phyloP scores from a whole-genome alignment of 108 stramenopile species.

The Nitzschia palea region DNA sequence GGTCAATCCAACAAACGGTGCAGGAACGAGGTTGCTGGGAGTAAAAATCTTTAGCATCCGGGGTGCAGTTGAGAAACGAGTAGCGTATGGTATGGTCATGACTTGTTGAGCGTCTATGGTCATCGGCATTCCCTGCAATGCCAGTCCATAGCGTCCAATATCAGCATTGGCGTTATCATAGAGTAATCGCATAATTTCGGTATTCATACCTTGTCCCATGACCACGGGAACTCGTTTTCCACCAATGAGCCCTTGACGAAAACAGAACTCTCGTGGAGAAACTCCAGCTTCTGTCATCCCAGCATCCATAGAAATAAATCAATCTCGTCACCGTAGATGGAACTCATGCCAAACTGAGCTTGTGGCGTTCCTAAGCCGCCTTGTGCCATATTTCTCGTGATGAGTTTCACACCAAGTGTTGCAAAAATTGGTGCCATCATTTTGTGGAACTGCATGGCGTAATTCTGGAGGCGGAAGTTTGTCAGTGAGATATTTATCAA shows the following conservation, averaged over 20 bases:
- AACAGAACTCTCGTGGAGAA: slow-evolving; percentile 47
- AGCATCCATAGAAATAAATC: slow-evolving; percentile 78
- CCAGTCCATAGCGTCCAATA: slow-evolving; percentile 64
- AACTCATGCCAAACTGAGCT: slow-evolving; percentile 46
- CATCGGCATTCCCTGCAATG: slow-evolving; percentile 42
- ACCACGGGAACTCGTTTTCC: slow-evolving; percentile 58
- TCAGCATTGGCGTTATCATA: slow-evolving; percentile 71
- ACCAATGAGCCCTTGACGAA: slow-evolving; percentile 64
- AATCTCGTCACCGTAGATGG: slow-evolving; percentile 68
- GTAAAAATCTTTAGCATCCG: slow-evolving; percentile 39
- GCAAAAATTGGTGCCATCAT: slow-evolving; percentile 72
- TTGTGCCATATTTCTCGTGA: slow-evolving; percentile 60
- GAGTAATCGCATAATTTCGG: slow-evolving; percentile 52
- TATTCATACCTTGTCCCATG: slow-evolving; percentile 40
- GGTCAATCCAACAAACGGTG: slow-evolving; percentile 66
- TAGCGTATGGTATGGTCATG: slow-evolving; percentile 54
- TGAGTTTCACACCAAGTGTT: slow-evolving; percentile 59
- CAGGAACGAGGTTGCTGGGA: slow-evolving; percentile 43
- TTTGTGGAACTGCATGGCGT: slow-evolving; percentile 63
- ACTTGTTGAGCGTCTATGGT: slow-evolving; percentile 46
- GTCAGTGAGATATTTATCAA: too few relatives aligned
- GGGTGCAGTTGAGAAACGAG: slow-evolving; percentile 54
- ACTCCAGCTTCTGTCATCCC: slow-evolving; percentile 27
- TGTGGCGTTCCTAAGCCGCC: slow-evolving; percentile 58
- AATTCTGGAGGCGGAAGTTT: too few relatives aligned